Conservation (phyloP, 2,329 filamentous ascomycete species). For the Byssothecium circinans region DNA sequence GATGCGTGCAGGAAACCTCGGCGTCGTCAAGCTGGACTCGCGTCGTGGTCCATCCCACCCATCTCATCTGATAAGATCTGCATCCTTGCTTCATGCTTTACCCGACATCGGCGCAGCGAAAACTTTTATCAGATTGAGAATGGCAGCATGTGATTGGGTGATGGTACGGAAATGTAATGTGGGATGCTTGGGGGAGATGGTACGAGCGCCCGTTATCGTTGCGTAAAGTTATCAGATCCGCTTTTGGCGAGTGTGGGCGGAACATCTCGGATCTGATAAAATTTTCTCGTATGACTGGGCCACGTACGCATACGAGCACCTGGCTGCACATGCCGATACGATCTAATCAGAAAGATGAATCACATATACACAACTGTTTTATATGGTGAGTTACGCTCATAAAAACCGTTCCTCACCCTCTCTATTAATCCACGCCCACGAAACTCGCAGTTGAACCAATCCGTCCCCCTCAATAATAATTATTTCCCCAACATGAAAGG, state of each 20-base stretch:
- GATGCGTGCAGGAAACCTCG: not conserved
- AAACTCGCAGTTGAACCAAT: too few species aligned
- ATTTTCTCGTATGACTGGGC: not conserved
- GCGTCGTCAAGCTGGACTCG: not conserved
- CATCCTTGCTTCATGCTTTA: not conserved
- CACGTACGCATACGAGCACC: not conserved
- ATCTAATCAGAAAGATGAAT: too few species aligned
- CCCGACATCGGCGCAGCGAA: slow-evolving; percentile 2
- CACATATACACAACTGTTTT: too few species aligned
- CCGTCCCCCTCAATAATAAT: not conserved
- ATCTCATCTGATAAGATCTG: slow-evolving; percentile 13
- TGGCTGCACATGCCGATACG: too few species aligned
- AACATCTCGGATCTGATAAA: not conserved
- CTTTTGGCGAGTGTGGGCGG: slow-evolving; percentile 5
- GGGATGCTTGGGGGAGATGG: not conserved
- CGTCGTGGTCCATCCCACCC: not conserved
- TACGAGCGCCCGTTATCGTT: not conserved
- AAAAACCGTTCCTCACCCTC: too few species aligned
- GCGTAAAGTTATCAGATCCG: slow-evolving; percentile 13
- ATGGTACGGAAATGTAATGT: not conserved
- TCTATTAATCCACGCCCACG: too few species aligned
- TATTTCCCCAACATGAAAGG: not conserved
- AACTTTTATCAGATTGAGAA: slow-evolving; percentile 15
- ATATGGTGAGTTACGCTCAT: too few species aligned
- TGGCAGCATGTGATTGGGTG: not conserved